phyloP scores from a whole-genome alignment of 306 rosid genomes.

The Fragaria iinumae region DNA sequence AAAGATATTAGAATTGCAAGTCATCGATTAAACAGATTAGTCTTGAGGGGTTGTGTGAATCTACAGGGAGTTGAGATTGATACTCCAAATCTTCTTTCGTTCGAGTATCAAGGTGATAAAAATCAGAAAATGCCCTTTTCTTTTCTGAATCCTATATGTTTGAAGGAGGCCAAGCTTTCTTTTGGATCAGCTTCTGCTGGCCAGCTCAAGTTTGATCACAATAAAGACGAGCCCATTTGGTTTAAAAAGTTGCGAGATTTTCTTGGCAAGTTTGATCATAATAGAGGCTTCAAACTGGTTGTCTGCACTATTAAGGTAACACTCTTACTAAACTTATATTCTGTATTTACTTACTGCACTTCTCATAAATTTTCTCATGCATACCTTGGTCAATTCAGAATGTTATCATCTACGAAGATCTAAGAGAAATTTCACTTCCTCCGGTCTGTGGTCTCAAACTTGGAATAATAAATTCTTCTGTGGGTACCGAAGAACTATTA shows the following conservation, averaged over 20 bases:
- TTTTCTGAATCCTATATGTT: conserved; percentile 5
- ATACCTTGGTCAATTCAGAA: conserved; percentile 3
- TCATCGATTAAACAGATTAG: conserved; percentile 4
- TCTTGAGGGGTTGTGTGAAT: conserved; percentile 19
- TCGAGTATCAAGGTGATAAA: conserved; percentile 17
- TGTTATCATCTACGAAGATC: conserved; percentile 7
- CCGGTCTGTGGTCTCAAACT: not conserved
- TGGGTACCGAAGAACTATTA: not conserved
- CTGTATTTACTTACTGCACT: not conserved
- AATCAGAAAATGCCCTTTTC: conserved; percentile 11
- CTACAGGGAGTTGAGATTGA: conserved; percentile 13
- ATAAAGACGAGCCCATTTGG: not conserved
- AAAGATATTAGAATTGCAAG: conserved; percentile 16
- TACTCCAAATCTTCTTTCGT: conserved; percentile 22
- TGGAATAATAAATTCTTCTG: conserved; percentile 6
- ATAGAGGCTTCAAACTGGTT: conserved; percentile 7
- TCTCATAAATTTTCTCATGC: not conserved
- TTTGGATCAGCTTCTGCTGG: not conserved
- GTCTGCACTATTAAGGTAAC: conserved; percentile 5
- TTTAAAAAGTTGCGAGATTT: conserved; percentile 3
- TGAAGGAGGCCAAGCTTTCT: conserved; percentile 21
- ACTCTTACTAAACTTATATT: not conserved
- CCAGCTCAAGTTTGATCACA: not conserved
- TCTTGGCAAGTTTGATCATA: conserved; percentile 1
- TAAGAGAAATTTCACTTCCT: not conserved